Conservation (phyloP, 495 filamentous ascomycete species). For the Echria macrotheca region DNA sequence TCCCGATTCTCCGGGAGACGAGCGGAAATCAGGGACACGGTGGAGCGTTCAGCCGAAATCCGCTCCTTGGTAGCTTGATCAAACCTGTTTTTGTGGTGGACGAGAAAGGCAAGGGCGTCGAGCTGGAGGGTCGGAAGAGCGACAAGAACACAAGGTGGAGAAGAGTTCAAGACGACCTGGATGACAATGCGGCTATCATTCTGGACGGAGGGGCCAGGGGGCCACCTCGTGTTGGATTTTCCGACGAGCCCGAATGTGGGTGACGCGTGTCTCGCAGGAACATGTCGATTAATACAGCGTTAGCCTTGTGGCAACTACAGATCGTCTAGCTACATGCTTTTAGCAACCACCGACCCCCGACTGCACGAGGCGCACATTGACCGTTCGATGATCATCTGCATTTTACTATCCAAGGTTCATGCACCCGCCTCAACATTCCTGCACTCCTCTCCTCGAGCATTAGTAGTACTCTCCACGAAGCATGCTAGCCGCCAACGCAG, state of each 20-base stretch:
- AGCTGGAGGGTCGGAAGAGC: constrained; percentile 31
- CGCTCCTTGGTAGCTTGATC: constrained; percentile 72
- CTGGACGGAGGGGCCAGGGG: constrained; percentile 88
- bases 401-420: too few species aligned
- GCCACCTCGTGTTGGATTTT: constrained; percentile 13
- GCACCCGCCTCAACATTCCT: too few species aligned
- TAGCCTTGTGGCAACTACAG: too few species aligned
- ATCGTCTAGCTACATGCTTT: too few species aligned
- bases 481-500: constrained; percentile 13
- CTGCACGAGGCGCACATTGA: too few species aligned
- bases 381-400: too few species aligned
- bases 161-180: constrained; percentile 83
- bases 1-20: constrained; percentile 15
- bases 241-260: constrained; percentile 32
- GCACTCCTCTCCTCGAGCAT: too few species aligned
- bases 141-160: constrained; percentile 62
- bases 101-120: constrained; percentile 41
- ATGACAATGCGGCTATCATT: constrained; percentile 91
- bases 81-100: constrained; percentile 61
- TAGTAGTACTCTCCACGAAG: constrained; percentile 5
- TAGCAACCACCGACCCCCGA: too few species aligned
- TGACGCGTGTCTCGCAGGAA: too few species aligned
- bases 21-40: constrained; percentile 24
- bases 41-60: constrained; percentile 75
- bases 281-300: too few species aligned